Evolutionary conservation across 495 filamentous ascomycete species (phyloP).

Genomic region (Aspergillus sparsus): DNA sequence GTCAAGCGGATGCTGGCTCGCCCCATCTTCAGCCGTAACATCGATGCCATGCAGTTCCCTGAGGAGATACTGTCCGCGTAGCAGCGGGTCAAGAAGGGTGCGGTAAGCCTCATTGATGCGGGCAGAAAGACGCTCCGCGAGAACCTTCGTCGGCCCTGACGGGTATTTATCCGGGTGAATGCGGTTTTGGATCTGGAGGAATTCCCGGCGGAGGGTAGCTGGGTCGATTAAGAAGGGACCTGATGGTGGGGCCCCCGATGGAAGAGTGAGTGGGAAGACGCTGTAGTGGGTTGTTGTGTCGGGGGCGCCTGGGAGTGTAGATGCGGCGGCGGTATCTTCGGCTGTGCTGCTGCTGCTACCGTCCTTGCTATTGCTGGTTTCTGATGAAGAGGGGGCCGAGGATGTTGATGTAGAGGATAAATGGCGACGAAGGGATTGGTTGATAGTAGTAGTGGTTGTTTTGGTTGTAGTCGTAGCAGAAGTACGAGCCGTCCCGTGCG

Average conservation of each 20-base stretch:
- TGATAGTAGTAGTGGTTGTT: not conserved
- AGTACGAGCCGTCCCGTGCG: no score
- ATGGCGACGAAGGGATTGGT: not conserved
- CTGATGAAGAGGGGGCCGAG: constrained; percentile 1
- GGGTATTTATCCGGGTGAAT: constrained; percentile 83
- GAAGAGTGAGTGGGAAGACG: constrained; percentile 81
- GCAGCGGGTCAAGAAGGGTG: constrained; percentile 73
- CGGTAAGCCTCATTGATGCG: constrained; percentile 87
- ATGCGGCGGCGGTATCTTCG: constrained; percentile 1
- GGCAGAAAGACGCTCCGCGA: constrained; percentile 71
- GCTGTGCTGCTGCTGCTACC: no score
- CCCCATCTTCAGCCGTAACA: constrained; percentile 70
- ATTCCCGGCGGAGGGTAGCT: constrained; percentile 71
- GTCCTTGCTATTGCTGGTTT: not conserved
- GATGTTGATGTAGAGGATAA: constrained; percentile 15
- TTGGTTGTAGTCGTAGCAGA: not conserved
- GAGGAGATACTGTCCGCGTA: constrained; percentile 83
- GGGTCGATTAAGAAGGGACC: constrained; percentile 74
- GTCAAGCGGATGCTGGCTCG: constrained; percentile 59
- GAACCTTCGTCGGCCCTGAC: constrained; percentile 51
- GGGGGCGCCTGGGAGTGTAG: constrained; percentile 28
- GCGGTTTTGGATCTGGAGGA: constrained; percentile 74
- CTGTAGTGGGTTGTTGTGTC: constrained; percentile 69
- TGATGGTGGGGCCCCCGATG: constrained; percentile 74
- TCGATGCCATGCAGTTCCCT: constrained; percentile 67